Evolutionary conservation across 768 basidiomycete genomes (phyloP), one percentile per base, ranked within the genome.

Genomic region (Trametes sanguinea): DNA sequence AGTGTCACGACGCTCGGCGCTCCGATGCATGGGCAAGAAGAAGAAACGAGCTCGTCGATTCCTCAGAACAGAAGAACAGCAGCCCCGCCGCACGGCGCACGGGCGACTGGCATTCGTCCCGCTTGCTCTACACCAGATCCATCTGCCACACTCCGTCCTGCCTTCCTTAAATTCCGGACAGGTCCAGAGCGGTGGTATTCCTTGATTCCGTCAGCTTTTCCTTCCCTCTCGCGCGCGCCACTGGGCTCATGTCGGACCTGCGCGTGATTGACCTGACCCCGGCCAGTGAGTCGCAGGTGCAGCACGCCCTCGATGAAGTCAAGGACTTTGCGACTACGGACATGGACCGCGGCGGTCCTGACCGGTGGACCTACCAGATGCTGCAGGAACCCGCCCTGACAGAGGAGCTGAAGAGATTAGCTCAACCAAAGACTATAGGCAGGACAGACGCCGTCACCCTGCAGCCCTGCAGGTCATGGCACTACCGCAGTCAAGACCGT

Each of bases 331-430:
- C 73, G 14, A 75, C 73, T 17, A 85, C 84, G 6, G 82, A 85
- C 69, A 79, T 85, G 68, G 83, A 83, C 64, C 77, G 77, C 47
- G 76, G 80, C 7, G 83, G 82, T 35, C 75, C 72, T 54, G 78
- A 79, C 37, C 77, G 78, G 39, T 85, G 84, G 84, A 80, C 83
- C 3, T 86, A 84, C 68, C 81, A 78, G 16, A 67, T 78, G 30
- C 76, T 85, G 29, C 54, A 73, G 14, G 80, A 83, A 60, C 75
- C 73, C 10, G 69, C 62, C 4, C 63, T 85, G 29, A 71, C 78
- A 22, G 57, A 69, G 10, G 78, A 83, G 68, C 64, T 85, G 30
- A 68, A 63, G 33, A 76, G 73, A 35, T 55, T 79, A 42, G 76
- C 79, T 22, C 66, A 72, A 45, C 76, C 81, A 3, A 66, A 60